These are phyloP conservation scores for Porodaedalea pini DNA, from an alignment of 1,284 basidiomycete species.

Conservation along the genomic window DNA sequence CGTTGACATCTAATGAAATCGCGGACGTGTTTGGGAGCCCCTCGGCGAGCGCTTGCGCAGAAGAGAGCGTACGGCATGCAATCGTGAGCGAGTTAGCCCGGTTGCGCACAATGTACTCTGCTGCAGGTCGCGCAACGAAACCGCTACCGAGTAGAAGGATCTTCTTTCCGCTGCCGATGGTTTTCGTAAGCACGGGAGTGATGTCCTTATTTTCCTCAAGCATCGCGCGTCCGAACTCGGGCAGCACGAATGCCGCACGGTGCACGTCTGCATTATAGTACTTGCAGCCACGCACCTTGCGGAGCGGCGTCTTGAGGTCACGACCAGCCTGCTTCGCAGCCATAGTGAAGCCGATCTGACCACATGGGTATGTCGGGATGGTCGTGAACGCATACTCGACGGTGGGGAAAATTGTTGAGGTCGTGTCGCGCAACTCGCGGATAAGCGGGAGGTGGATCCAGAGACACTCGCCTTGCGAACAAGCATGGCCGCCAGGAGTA, in stretches of 20 bases:
- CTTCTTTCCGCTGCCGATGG: conserved; percentile 51
- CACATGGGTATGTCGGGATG: conserved; percentile 96
- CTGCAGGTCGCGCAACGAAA: conserved; percentile 91
- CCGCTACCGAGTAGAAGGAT: conserved; percentile 92
- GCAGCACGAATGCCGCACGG: conserved; percentile 82
- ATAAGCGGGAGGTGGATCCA: conserved; percentile 96
- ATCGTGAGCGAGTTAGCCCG: conserved; percentile 85
- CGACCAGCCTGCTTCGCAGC: conserved; percentile 78
- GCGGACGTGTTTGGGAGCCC: conserved; percentile 69
- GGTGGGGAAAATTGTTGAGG: conserved; percentile 77
- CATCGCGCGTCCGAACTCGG: conserved; percentile 83
- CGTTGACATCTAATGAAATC: conserved; percentile 82
- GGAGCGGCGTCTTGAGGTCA: conserved; percentile 67
- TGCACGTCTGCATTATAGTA: conserved; percentile 92
- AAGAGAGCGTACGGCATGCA: conserved; percentile 81
- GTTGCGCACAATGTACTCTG: conserved; percentile 87
- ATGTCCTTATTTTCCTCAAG: conserved; percentile 72
- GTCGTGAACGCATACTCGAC: conserved; percentile 95
- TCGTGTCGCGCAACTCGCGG: conserved; percentile 71
- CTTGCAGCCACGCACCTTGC: conserved; percentile 65
- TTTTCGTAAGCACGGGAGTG: conserved; percentile 54
- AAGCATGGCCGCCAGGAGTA: conserved; percentile 88
- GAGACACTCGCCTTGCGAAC: conserved; percentile 93
- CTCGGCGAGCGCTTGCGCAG: conserved; percentile 67
- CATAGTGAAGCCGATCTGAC: conserved; percentile 95